Evolutionary conservation across 176 grass and related monocot genomes (phyloP).

Genomic region (Tuctoria greenei): DNA sequence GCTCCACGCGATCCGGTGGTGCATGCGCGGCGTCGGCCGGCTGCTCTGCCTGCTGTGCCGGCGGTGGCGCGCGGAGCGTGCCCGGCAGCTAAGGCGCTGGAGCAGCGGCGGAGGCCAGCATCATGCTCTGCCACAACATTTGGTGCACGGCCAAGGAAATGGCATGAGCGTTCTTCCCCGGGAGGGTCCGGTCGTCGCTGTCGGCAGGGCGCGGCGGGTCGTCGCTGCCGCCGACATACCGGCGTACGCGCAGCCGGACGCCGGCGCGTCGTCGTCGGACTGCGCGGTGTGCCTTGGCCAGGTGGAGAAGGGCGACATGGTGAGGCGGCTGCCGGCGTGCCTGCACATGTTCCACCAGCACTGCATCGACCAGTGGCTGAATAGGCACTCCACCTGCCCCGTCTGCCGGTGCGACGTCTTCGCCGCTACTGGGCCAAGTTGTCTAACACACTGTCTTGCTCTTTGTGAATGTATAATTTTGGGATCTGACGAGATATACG

Average conservation of each 20-base stretch:
- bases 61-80: not conserved
- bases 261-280: not conserved
- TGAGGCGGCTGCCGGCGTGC: conserved; percentile 45
- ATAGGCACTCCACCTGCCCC: conserved; percentile 10
- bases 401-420: conserved; percentile 25
- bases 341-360: conserved; percentile 29
- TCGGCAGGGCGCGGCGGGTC: not conserved
- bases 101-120: not conserved
- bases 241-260: conserved; percentile 30
- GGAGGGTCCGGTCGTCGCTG: not conserved
- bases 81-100: not conserved
- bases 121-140: not conserved
- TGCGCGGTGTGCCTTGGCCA: conserved; percentile 43
- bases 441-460: not conserved
- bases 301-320: conserved; percentile 38
- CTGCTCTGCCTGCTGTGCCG: not conserved
- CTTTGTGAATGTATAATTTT: too few relatives aligned
- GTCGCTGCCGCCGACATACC: conserved; percentile 34
- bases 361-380: conserved; percentile 28
- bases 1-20: not conserved
- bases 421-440: not conserved
- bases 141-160: not conserved
- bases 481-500: too few relatives aligned
- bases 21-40: not conserved
- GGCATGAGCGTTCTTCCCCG: not conserved